Evolutionary conservation across 345 rosid species (phyloP), one percentile per base, ranked within the genome.

Genomic region (Gossypioides kirkii): DNA sequence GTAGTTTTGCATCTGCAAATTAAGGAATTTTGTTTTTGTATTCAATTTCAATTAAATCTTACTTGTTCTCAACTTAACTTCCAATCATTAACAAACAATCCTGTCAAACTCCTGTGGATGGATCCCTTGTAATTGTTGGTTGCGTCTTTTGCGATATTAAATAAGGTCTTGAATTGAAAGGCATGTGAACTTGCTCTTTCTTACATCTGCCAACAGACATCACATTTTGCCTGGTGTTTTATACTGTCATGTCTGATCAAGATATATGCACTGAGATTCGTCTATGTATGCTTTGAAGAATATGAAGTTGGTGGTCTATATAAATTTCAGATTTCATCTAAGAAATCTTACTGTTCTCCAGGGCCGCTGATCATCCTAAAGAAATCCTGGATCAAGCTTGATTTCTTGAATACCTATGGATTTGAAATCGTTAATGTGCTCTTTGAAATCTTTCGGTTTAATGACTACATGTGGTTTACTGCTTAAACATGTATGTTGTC

Each of bases 181-280:
- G 25, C 47, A n/a, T n/a, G 67, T 62, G 67, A 38, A 3, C 14
- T n/a, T 17, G 13, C 47, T n/a, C 18, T 62, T 59, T 61, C 23
- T 61, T 61, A 36, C 7, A 11, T 45, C 54, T 66, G 23, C 70
- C 70, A 65, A 65, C 70, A 22, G 53, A 22, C n/a, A 42, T 20
- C 28, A 64, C 25, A 43, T 65, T 43, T 22, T 20, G 11, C 22
- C n/a, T 65, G 47, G 26, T 20, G 10, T 22, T 47, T n/a, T 10
- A 22, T 1, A 7, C 18, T 65, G 18, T 45, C 53, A 22, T 65
- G 50, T 20, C 12, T 22, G 52, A 20, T 42, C 32, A 64, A 64
- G 28, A 64, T 50, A 18, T 43, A 42, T 20, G 52, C 28, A 5
- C n/a, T 9, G 23, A 18, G 28, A 41, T 63, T 20, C 66, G 17